Percentiles rank a stretch among this genome's conserved stretches.
Conservation (phyloP, 108 stramenopile species). For the Discostella stelligeroides region DNA sequence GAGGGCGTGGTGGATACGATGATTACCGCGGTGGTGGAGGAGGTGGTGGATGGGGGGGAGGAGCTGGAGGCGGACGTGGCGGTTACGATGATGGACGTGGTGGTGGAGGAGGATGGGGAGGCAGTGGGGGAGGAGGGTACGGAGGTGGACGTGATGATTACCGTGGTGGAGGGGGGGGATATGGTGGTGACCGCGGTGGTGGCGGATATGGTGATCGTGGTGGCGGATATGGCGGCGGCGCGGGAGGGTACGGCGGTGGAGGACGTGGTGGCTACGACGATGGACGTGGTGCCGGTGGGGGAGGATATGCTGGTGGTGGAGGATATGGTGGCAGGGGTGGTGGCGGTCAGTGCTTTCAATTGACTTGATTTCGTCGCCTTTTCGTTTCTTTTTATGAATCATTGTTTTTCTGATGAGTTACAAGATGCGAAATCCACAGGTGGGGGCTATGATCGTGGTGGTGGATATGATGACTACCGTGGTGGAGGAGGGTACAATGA, state of each 20-base stretch:
- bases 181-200: conserved; percentile 21
- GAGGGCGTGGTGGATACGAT: conserved; percentile 45
- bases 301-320: conserved; percentile 41
- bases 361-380: conserved; percentile 2
- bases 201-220: conserved; percentile 45
- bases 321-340: conserved; percentile 52
- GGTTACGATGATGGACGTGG: conserved; percentile 12
- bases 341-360: conserved; percentile 15
- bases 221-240: conserved; percentile 30
- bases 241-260: conserved; percentile 39
- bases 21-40: conserved; percentile 12
- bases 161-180: conserved; percentile 28
- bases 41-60: conserved; percentile 22
- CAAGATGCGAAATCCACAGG: conserved; percentile 20
- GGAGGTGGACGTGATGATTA: conserved; percentile 1
- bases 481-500: conserved; percentile 12
- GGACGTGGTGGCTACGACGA: conserved; percentile 33
- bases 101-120: conserved; percentile 17
- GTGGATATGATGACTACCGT: conserved; percentile 37
- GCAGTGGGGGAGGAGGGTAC: conserved; percentile 9
- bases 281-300: conserved; percentile 20
- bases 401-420: neutral
- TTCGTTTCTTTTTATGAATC: neutral
- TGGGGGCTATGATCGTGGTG: conserved; percentile 44
- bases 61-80: conserved; percentile 14